A percentile compares a stretch with the other conserved stretches of the same genome.
Conservation (phyloP, 192 early-diverging fungal species). For the Gamsiella multidivaricata region DNA sequence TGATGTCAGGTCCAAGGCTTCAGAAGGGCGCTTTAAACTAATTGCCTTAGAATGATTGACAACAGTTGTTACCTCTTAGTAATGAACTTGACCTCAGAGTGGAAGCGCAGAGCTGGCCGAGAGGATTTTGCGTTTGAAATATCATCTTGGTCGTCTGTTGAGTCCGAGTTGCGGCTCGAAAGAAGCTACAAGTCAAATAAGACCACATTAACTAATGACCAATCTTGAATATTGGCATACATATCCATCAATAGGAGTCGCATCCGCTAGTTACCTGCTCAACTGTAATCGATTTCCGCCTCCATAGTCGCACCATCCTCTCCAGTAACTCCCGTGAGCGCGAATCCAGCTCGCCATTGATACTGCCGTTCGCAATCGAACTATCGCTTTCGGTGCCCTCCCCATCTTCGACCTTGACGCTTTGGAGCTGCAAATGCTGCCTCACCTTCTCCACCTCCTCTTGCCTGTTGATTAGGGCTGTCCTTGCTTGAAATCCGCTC, state of each 20-base stretch:
- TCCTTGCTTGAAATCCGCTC: conserved; percentile 60
- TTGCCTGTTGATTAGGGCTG: conserved; percentile 37
- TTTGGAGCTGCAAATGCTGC: conserved; percentile 55
- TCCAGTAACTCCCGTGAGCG: conserved; percentile 20
- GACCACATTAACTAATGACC: too few relatives aligned
- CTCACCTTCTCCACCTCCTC: conserved; percentile 56
- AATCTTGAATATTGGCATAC: too few relatives aligned
- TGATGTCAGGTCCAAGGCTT: too few relatives aligned
- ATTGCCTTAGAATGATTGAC: background rate
- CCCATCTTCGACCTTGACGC: background rate
- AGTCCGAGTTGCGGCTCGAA: background rate
- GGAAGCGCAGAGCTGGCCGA: conserved; percentile 6
- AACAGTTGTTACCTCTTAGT: conserved; percentile 32
- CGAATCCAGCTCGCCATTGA: conserved; percentile 3
- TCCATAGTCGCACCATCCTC: conserved; percentile 30
- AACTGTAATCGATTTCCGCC: conserved; percentile 27
- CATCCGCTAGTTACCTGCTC: conserved; percentile 26
- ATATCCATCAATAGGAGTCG: background rate
- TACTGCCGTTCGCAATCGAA: background rate
- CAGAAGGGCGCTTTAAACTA: conserved; percentile 13
- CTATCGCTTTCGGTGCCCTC: background rate
- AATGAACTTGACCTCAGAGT: conserved; percentile 34
- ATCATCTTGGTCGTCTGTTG: conserved; percentile 2
- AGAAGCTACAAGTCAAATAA: conserved; percentile 10
- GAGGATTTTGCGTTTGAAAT: background rate